Base-by-base conservation (phyloP, 768 basidiomycete genomes). In the Pholiota molesta region DNA sequence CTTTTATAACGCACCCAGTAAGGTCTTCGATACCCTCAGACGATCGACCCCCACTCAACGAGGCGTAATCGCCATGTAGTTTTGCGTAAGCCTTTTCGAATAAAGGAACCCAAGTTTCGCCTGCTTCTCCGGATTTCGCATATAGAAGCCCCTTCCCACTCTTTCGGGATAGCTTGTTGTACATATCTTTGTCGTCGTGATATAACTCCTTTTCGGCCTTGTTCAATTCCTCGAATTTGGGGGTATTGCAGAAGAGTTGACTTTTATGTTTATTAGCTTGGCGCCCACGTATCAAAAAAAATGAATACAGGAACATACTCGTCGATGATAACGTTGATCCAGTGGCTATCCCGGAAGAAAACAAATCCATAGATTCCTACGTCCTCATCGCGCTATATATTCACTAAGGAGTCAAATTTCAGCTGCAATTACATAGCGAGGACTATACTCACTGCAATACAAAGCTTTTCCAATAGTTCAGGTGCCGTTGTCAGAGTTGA, bases 71-170 rank as follows among this genome's bases (percentile, higher is more conserved):
- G 0, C 83, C 83, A 67, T 85, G 81, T 3, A 85, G 63, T 66
- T 83, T 83, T 3, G 81, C 81, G 62, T 75, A 82, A 5, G 82
- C 82, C 65, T 83, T 82, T 62, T 83, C 82, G n/a, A 82, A 71
- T 31, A 83, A 66, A 3, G 82, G 77, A 9, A 81, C 79, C 81
- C 81, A 82, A 1, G 80, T 81, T 62, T 82, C 80, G 53, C 75
- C 75, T 42, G 75, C 21, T n/a, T 70, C 68, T 0, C 74, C 76
- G 6, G 77, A 79, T 31, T 69, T 72, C 29, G 80, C 78, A 66
- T 79, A 81, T 47, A 75, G 77, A 33, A 83, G 64, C 3, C 70
- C 71, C 61, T 79, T 79, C 19, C 74, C 72, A 17, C 77, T 74
- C 42, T 73, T 76, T 9, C 77, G 67, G 0, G 77, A 77, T 3